Conservation (phyloP, 1,284 basidiomycete genomes). For the Phenoliferia sp. region DNA sequence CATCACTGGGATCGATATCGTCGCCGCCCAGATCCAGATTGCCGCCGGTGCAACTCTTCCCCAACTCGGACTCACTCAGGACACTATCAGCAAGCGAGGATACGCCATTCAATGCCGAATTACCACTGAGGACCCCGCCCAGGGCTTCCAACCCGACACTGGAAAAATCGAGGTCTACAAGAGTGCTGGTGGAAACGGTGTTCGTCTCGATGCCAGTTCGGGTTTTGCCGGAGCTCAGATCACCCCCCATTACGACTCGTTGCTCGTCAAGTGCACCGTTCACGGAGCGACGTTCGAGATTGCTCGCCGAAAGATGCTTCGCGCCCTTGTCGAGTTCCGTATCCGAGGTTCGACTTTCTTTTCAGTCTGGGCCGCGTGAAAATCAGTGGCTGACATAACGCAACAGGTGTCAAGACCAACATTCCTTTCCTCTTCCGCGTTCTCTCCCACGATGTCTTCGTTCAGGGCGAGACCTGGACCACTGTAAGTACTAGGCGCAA, state of each 20-base stretch:
- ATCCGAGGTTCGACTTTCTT: slow-evolving; percentile 70
- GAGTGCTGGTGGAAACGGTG: slow-evolving; percentile 96
- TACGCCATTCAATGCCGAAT: slow-evolving; percentile 98
- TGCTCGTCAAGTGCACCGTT: slow-evolving; percentile 94
- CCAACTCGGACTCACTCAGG: slow-evolving; percentile 94
- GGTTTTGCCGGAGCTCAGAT: slow-evolving; percentile 99
- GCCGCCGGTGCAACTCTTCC: slow-evolving; percentile 92
- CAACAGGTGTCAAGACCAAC: slow-evolving; percentile 66
- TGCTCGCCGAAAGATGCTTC: slow-evolving; percentile 96
- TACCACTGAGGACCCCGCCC: slow-evolving; percentile 93
- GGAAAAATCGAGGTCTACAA: slow-evolving; percentile 99
- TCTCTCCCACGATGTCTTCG: slow-evolving; percentile 95
- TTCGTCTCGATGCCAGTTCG: slow-evolving; percentile 93
- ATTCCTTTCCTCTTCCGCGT: slow-evolving; percentile 99
- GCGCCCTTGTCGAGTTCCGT: slow-evolving; percentile 97
- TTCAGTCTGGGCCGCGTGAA: slow-evolving; percentile 59
- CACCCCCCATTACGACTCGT: slow-evolving; percentile 98
- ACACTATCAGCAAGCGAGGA: slow-evolving; percentile 90
- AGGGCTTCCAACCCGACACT: slow-evolving; percentile 94
- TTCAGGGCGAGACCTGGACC: slow-evolving; percentile 95
- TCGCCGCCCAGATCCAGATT: slow-evolving; percentile 97
- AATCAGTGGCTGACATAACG: slow-evolving; percentile 6
- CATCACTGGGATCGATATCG: slow-evolving; percentile 97
- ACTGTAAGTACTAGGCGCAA: slow-evolving; percentile 58
- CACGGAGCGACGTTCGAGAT: slow-evolving; percentile 98